These are phyloP conservation scores for Podaxis rugospora DNA, from an alignment of 768 basidiomycete genomes.

Conservation along the genomic window DNA sequence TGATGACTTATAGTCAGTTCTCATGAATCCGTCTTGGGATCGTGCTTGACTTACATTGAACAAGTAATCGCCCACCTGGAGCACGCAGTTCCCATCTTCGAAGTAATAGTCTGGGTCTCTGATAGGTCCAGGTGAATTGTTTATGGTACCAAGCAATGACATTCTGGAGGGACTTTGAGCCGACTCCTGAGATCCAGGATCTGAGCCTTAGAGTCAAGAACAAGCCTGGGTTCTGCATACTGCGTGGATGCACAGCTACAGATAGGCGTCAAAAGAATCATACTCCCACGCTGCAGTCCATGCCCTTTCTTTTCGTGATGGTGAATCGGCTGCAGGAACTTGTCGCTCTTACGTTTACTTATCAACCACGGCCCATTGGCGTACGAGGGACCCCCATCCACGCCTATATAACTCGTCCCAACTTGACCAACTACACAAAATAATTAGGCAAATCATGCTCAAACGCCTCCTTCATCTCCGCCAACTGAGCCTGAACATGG, in stretches of 20 bases:
- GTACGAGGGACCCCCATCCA: background rate
- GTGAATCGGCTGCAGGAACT: too few species aligned
- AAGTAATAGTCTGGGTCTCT: background rate
- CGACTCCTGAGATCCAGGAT: too few species aligned
- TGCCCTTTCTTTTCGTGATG: background rate
- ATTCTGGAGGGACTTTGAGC: too few species aligned
- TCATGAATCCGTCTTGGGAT: background rate
- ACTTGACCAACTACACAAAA: background rate
- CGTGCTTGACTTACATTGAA: background rate
- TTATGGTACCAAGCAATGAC: too few species aligned
- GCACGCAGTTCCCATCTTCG: background rate
- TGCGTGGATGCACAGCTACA: background rate
- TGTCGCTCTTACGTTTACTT: too few species aligned
- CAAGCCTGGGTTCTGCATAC: background rate
- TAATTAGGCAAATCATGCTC: background rate
- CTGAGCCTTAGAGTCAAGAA: background rate
- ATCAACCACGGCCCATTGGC: background rate
- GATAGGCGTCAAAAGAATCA: background rate
- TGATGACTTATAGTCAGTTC: background rate
- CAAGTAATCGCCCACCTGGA: background rate
- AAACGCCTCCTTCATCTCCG: background rate
- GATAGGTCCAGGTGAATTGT: background rate
- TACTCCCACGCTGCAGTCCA: background rate
- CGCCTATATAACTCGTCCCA: background rate
- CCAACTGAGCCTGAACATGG: background rate